Conservation (phyloP, 2,329 filamentous ascomycete species). For the Pestalotiopsis sp. region DNA sequence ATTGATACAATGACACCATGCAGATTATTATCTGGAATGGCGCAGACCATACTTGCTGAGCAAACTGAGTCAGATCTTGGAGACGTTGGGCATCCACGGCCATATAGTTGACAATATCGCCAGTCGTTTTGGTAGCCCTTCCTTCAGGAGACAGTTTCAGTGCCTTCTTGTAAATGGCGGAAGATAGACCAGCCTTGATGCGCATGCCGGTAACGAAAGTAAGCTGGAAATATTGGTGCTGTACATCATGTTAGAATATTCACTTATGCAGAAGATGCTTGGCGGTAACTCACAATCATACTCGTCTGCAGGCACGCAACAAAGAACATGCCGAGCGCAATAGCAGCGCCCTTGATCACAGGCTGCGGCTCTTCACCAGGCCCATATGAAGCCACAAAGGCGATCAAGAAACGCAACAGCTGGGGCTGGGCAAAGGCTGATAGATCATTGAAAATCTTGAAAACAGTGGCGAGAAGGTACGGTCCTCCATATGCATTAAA, state of each 20-base stretch:
- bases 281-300: constrained; percentile 59
- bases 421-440: constrained; percentile 91
- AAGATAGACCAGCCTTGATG: constrained; percentile 87
- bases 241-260: not conserved
- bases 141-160: constrained; percentile 92
- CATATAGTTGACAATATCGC: constrained; percentile 99
- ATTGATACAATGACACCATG: constrained; percentile 92
- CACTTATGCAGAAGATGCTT: not conserved
- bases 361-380: constrained; percentile 67
- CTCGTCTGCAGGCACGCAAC: constrained; percentile 85
- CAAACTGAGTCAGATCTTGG: constrained; percentile 93
- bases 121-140: constrained; percentile 83
- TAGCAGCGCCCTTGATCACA: constrained; percentile 79
- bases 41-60: constrained; percentile 93
- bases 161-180: constrained; percentile 91
- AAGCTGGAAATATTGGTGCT: constrained; percentile 95
- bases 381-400: constrained; percentile 79
- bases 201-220: constrained; percentile 96
- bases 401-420: constrained; percentile 80
- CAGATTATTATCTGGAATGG: constrained; percentile 96
- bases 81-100: constrained; percentile 95
- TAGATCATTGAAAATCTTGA: constrained; percentile 87
- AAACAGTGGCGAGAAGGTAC: constrained; percentile 78
- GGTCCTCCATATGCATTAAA: constrained; percentile 84
- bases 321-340: constrained; percentile 89